phyloP scores from a whole-genome alignment of 495 filamentous ascomycete species.

The Aspergillus funiculosus region DNA sequence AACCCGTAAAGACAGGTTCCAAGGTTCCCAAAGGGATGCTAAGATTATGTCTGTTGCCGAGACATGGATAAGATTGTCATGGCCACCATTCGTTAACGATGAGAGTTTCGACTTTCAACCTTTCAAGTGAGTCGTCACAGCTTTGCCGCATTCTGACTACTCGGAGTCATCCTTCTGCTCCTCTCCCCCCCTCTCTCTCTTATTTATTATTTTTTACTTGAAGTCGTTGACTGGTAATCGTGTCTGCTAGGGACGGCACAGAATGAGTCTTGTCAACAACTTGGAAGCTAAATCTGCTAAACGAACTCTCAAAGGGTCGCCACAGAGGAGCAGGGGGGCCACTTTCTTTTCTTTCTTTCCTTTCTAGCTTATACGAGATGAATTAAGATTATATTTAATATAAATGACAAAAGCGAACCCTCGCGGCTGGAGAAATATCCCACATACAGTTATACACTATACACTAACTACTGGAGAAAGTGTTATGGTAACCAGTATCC shows the following conservation, averaged over 20 bases:
- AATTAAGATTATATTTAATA: neutral
- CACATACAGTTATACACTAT: no score
- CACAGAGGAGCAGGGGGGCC: constrained; percentile 7
- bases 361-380: neutral
- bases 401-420: constrained; percentile 1
- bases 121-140: no score
- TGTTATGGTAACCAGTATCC: no score
- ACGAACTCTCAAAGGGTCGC: constrained; percentile 14
- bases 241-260: constrained; percentile 18
- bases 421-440: constrained; percentile 8
- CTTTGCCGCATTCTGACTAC: no score
- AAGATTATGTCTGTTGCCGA: neutral
- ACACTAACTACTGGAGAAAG: no score
- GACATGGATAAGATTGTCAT: neutral
- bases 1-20: neutral
- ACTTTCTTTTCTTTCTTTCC: neutral
- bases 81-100: no score
- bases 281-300: constrained; percentile 11
- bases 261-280: constrained; percentile 10
- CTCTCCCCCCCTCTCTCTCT: no score
- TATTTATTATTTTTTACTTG: no score
- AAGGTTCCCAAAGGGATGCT: constrained; percentile 10
- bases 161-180: neutral
- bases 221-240: no score
- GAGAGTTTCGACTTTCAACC: no score